Evolutionary conservation across 2,329 filamentous ascomycete genomes (phyloP), one percentile per base, ranked within the genome.

Genomic region (Neopestalotiopsis sp.): DNA sequence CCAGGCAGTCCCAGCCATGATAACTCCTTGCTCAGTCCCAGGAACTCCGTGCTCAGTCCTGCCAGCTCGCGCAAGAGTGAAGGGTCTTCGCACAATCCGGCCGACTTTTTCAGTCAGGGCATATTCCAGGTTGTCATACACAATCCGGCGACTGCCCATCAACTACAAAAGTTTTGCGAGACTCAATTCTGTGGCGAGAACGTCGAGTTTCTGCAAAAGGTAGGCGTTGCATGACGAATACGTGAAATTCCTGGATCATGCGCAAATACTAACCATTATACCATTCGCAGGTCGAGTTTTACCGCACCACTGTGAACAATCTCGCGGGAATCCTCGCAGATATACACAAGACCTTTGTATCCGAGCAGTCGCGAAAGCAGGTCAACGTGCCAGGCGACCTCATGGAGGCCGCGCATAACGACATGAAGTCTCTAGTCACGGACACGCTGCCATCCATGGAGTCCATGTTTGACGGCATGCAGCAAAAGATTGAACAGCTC

Each of bases 181-280:
- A 78, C 75, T 60, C 75, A 79, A 52, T 73, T 80, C 24, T 83
- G 80, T 70, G 79, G 78, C 3, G 82, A 84, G 69, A 83, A 84
- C 67, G 77, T 84, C 73, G 82, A 84, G 66, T 86, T 86, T 69
- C 73, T 86, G 40, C 75, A 81, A 28, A 84, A 84, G 79, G 84
- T 85, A 67, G 7, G 60, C 17, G 4, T 17, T 34, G 12, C 30
- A 4, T 40, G 17, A 13, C 3, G 7, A 10, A 40, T 9, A 63
- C 10, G 10, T 14, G 20, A 45, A 24, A 32, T 24, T 10, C 20
- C 60, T 7, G 34, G 24, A 28, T n/a, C 17, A 1, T 14, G 20
- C 17, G 38, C 32, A 28, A 58, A 17, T 59, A 34, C 42, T 20
- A 34, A 17, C 59, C 56, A 56, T 67, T 59, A 40, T 2, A 9